Conservation (phyloP, 2,329 filamentous ascomycete species). For the Ophiostoma sp. region DNA sequence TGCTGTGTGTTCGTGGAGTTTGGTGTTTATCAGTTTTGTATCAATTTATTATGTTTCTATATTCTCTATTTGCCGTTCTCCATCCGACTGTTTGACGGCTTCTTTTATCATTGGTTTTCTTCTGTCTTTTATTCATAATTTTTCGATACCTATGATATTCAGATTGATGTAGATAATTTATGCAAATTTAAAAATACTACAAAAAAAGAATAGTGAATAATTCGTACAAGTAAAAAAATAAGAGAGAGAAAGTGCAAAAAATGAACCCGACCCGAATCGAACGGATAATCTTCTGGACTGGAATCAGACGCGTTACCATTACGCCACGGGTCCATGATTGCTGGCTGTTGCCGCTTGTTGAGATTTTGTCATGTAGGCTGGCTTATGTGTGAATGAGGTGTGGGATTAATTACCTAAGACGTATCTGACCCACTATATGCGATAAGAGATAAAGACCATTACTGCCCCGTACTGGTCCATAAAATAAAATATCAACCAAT, state of each 20-base stretch:
- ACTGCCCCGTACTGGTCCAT: neutral
- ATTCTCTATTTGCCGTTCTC: neutral
- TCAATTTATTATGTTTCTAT: neutral
- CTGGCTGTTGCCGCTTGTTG: neutral
- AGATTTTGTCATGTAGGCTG: neutral
- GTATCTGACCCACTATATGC: neutral
- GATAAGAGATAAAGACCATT: neutral
- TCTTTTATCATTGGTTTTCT: neutral
- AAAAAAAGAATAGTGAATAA: neutral
- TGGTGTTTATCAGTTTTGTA: neutral
- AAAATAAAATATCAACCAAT: neutral
- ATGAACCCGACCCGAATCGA: conserved; percentile 16
- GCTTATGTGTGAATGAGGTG: neutral
- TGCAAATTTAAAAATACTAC: neutral
- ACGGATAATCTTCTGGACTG: conserved; percentile 19
- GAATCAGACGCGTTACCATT: conserved; percentile 19
- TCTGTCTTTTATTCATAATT: neutral
- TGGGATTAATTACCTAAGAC: neutral
- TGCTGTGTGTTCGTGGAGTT: neutral
- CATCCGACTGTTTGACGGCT: neutral
- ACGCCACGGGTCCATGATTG: conserved; percentile 16
- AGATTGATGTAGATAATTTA: conserved; percentile 4
- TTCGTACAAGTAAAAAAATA: neutral
- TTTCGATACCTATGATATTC: conserved; percentile 6
- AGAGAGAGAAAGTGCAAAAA: neutral